A percentile compares a stretch with the other conserved stretches of the same genome.
phyloP scores from a whole-genome alignment of 345 rosid species.

The Hibiscus trionum region DNA sequence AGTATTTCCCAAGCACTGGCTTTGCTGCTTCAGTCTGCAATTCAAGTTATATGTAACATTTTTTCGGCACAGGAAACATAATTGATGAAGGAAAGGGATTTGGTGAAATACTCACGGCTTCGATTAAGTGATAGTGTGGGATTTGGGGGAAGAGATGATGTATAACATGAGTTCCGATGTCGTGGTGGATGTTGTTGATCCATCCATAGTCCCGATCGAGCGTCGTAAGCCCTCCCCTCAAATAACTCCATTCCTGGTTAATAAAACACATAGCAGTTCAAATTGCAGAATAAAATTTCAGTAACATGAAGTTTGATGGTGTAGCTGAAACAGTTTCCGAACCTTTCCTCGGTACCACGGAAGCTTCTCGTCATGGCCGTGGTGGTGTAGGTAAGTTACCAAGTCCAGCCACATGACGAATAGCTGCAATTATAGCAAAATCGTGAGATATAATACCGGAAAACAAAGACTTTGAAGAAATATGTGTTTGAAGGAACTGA shows the following conservation, averaged over 20 bases:
- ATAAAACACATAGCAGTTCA: not conserved
- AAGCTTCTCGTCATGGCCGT: slow-evolving; percentile 73
- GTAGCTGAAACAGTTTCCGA: slow-evolving; percentile 6
- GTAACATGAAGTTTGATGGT: not conserved
- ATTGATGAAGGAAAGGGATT: not conserved
- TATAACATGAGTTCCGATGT: slow-evolving; percentile 89
- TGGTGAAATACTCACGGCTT: slow-evolving; percentile 53
- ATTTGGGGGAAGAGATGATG: slow-evolving; percentile 96
- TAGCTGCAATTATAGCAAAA: slow-evolving; percentile 26
- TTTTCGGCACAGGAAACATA: not conserved
- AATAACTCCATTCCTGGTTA: slow-evolving; percentile 80
- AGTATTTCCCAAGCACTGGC: slow-evolving; percentile 76
- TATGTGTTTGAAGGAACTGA: not conserved
- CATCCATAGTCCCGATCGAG: slow-evolving; percentile 80
- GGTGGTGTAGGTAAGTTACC: slow-evolving; percentile 88
- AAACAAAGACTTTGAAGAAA: not conserved
- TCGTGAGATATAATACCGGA: not conserved
- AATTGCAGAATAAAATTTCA: not conserved
- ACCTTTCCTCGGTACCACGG: slow-evolving; percentile 97
- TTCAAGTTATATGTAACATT: not conserved
- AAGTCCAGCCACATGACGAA: slow-evolving; percentile 80
- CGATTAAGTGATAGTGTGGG: slow-evolving; percentile 85
- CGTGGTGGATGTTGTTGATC: slow-evolving; percentile 89
- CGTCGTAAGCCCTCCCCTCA: slow-evolving; percentile 92
- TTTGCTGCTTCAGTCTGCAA: slow-evolving; percentile 76